Evolutionary conservation across 2,329 filamentous ascomycete genomes (phyloP), one percentile per base, ranked within the genome.

Genomic region (Xylaria digitata): DNA sequence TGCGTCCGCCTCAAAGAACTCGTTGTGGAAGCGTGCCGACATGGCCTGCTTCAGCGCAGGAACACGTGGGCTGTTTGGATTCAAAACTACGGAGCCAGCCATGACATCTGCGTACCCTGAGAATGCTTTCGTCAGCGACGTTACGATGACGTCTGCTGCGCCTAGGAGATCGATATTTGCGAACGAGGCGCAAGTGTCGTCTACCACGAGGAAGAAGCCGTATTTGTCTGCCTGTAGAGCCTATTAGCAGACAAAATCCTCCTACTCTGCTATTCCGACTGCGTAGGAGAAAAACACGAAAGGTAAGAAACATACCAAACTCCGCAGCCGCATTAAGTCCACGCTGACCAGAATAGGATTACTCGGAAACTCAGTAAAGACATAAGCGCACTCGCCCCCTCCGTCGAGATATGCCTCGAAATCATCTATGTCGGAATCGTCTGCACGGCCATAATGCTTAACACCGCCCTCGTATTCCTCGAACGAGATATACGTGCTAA

Each of bases 81-180:
- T 75, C 43, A 75, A 32, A n/a, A 65, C 69, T 11, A 73, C 43
- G 7, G 69, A 73, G 17, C 73, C 73, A 15, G 65, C 72, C 65
- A 75, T 71, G 15, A 72, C 65, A 70, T 89, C 82, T 23, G 85
- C 81, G 66, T 83, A 83, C 17, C 87, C 87, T 66, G 79, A 86
- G 72, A 90, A 89, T 1, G 82, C 81, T 75, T 89, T 89, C n/a
- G 86, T 88, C 17, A 88, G 61, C 1, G 72, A 73, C n/a, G 71
- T 77, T 7, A 71, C 70, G 34, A 89, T 67, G 0, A 87, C 74
- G 69, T 89, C 86, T 1, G 82, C 81, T 0, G 80, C 76, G 5
- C 76, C 70, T 3, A 87, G 74, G 40, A 89, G 74, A 72, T 89
- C 84, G 65, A 86, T 73, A 71, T 85, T 86, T 71, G 76, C 80